Conservation (phyloP, 306 rosid species). For the Abrus pulchellus region DNA sequence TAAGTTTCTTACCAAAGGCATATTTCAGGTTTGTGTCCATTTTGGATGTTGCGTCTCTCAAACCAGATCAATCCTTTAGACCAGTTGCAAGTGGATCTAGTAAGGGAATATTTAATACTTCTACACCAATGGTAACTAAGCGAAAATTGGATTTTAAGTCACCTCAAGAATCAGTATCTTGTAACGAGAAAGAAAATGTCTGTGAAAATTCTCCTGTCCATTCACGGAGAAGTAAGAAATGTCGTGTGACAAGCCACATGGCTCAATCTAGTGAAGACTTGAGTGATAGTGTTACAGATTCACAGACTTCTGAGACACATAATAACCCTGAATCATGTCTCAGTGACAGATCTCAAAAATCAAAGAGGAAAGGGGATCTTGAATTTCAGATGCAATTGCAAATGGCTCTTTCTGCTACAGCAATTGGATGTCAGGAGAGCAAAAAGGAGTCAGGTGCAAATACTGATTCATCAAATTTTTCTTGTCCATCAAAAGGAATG, state of each 20-base stretch:
- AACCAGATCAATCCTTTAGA: conserved; percentile 70
- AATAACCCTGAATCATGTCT: conserved; percentile 47
- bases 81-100: conserved; percentile 61
- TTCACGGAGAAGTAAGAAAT: conserved; percentile 54
- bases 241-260: conserved; percentile 42
- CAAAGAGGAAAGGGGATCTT: conserved; percentile 88
- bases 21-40: conserved; percentile 85
- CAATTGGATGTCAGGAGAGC: conserved; percentile 51
- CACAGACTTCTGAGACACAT: conserved; percentile 54
- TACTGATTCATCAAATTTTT: conserved; percentile 46
- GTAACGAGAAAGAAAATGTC: conserved; percentile 53
- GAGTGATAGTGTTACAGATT: conserved; percentile 43
- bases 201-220: conserved; percentile 58
- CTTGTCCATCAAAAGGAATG: conserved; percentile 60
- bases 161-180: conserved; percentile 51
- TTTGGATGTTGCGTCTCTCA: conserved; percentile 90
- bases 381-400: conserved; percentile 94
- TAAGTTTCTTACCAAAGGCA: conserved; percentile 39
- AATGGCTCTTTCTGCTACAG: conserved; percentile 87
- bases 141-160: conserved; percentile 53
- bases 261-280: conserved; percentile 49
- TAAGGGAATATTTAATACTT: conserved; percentile 64
- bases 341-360: conserved; percentile 51
- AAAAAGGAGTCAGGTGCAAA: conserved; percentile 50
- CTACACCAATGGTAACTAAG: conserved; percentile 87